Base-by-base conservation (phyloP, 176 grass and related monocot species). In the Chrysopogon serrulatus region DNA sequence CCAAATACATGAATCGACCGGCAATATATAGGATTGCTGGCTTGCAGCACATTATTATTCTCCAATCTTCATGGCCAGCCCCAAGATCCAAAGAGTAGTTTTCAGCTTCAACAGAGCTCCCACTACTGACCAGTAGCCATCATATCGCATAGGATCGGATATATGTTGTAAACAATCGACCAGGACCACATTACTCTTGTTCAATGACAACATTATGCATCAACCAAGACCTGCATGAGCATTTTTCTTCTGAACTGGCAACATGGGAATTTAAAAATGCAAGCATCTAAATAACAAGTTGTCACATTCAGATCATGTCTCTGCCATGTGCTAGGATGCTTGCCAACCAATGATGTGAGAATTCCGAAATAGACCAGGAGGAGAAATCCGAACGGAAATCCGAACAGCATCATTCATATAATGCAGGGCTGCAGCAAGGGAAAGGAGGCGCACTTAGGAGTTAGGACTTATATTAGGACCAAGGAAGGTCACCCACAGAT, bases 201-300 rank as follows among this genome's bases (percentile, higher is more conserved):
- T 37, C 10, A 68, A 56, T 90, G 83, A 56, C 73, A 78, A 82
- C 83, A 90, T 73, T 78, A 19, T 65, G 73, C 83, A 86, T 71
- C 19, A 43, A 60, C 62, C 68, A 47, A 68, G 2, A 39, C 13
- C 37, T 9, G 56, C 0, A 65, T 34, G 42, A 72, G 60, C 61
- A 31, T 15, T 28, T 6, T 13, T 71, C 15, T 71, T 26, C 24
- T 21, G 16, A 66, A 84, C 82, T 88, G 18, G 16, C 27, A 54
- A 73, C 16, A 73, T 82, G 86, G 90, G 13, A 88, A 87, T 77
- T 89, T 84, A 87, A 89, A 87, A 74, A 89, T 88, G 60, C 89
- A 91, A 19, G 86, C 91, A 80, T 84, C 86, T 24, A 90, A 61
- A 85, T 26, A 26, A 84, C 91, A 88, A 92, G 79, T 76, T 86